Conservation (phyloP, 2,329 filamentous ascomycete genomes). For the Xylariales sp. region DNA sequence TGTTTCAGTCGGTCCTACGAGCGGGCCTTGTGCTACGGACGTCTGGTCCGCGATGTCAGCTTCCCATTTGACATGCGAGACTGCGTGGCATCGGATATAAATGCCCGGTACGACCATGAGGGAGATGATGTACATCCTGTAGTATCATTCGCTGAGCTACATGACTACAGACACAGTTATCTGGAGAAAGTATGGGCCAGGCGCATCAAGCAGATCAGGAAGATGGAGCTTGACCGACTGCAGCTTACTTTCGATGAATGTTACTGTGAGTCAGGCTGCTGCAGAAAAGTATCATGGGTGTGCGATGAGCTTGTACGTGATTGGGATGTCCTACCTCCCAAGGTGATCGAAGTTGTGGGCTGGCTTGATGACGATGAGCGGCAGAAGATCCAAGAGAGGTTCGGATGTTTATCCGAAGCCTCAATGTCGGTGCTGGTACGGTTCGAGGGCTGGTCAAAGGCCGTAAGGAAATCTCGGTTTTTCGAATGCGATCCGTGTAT, state of each 20-base stretch:
- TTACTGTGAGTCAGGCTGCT: background rate
- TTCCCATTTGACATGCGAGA: background rate
- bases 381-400: too few relatives aligned
- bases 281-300: background rate
- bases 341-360: background rate
- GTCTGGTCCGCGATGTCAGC: background rate
- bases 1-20: background rate
- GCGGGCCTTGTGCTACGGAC: background rate
- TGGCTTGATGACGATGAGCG: background rate
- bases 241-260: conserved; percentile 1
- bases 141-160: too few relatives aligned
- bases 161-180: background rate
- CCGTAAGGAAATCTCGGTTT: too few relatives aligned
- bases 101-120: too few relatives aligned
- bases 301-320: background rate
- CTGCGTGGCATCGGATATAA: too few relatives aligned
- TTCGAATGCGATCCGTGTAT: too few relatives aligned
- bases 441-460: too few relatives aligned
- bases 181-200: background rate
- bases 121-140: too few relatives aligned
- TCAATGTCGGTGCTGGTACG: too few relatives aligned
- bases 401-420: too few relatives aligned
- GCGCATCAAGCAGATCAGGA: background rate
- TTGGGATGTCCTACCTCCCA: background rate
- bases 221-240: background rate